These are phyloP conservation scores for Apium graveolens DNA, from an alignment of 129 eudicot genomes.

Conservation along the genomic window DNA sequence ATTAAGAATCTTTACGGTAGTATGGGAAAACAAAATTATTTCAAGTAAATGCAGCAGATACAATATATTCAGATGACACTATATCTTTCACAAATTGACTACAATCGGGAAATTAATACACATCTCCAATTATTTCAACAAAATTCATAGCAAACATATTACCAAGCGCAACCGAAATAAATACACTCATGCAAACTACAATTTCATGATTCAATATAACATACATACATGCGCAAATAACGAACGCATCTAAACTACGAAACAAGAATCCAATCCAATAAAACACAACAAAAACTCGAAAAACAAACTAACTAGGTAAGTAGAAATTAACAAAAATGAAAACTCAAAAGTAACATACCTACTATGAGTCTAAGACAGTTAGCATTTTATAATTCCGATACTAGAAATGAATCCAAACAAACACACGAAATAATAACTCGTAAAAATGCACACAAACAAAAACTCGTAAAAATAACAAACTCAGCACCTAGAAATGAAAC, in stretches of 20 bases:
- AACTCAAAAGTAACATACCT: neutral
- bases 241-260: no score
- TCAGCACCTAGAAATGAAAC: neutral
- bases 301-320: neutral
- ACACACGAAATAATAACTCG: no score
- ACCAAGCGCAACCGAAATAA: neutral
- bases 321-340: neutral
- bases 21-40: neutral
- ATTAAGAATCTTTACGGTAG: neutral
- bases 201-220: neutral
- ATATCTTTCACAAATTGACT: neutral
- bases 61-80: neutral
- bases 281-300: neutral
- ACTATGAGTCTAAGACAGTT: no score
- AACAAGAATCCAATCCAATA: no score
- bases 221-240: neutral
- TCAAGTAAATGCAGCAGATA: neutral
- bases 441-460: no score
- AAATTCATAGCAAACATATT: neutral
- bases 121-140: neutral
- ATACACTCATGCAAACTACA: neutral
- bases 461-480: neutral
- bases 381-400: no score
- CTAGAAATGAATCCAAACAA: no score
- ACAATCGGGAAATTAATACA: neutral